Evolutionary conservation across 768 basidiomycete genomes (phyloP), one percentile per base, ranked within the genome.

Genomic region (Sutorius australiensis): DNA sequence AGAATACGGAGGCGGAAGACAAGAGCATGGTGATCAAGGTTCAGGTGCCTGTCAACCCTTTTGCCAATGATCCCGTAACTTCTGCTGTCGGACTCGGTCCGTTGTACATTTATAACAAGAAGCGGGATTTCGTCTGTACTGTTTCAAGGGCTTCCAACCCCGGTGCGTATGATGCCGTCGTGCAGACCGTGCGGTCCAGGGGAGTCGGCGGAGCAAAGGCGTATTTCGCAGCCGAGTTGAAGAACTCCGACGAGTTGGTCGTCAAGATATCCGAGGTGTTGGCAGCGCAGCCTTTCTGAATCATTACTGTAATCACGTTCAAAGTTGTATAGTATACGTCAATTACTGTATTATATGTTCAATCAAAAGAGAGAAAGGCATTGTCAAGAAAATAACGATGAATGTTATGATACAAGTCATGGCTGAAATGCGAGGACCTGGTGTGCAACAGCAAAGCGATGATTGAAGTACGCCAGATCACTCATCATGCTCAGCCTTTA

Each of bases 201-300:
- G 77, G 78, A 5, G 71, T 78, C 6, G 55, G 65, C 3, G 75
- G 75, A 0, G 58, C 60, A 39, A 83, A 82, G 61, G 82, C 76
- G 0, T 83, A 83, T 60, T 81, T 83, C 47, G 69, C 74, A 11
- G 81, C 81, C 0, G 78, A 80, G 59, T 54, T 84, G 61, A 74
- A 67, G 59, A 74, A 67, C 41, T 66, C 69, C 42, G 69, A 80
- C 43, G 75, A 77, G 58, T 55, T 84, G 44, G 68, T 79, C 2
- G 72, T 84, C 24, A 81, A 81, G 56, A 62, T 76, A 7, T 73
- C 74, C 3, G 79, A 83, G 45, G 71, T 78, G 8, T 62, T 82
- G 49, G 81, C 80, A 1, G 81, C 78, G 56, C 82, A 84, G 54
- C 78, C 80, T 0, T 83, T 82, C 53, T 81, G 53, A 24, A 24